phyloP scores from a whole-genome alignment of 192 early-diverging fungal species.

The Phlyctochytrium arcticum region DNA sequence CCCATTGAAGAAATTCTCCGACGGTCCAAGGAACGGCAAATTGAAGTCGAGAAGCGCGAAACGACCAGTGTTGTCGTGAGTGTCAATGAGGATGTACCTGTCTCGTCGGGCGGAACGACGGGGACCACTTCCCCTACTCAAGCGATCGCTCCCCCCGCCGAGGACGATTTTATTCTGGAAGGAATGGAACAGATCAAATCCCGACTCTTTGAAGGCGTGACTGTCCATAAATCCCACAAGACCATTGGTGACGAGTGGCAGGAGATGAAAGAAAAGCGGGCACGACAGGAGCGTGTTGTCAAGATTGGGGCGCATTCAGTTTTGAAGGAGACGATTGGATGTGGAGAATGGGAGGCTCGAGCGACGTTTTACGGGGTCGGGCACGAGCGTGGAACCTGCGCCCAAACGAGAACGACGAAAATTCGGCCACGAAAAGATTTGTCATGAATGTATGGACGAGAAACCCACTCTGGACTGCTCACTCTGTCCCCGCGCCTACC shows the following conservation, averaged over 20 bases:
- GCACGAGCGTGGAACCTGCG: neutral
- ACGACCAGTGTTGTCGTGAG: no score
- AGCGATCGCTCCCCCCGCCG: no score
- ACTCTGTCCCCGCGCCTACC: constrained; percentile 14
- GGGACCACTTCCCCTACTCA: no score
- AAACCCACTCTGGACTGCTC: constrained; percentile 9
- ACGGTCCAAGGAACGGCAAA: constrained; percentile 12
- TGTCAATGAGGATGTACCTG: no score
- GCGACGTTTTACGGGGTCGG: constrained; percentile 16
- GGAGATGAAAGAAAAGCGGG: constrained; percentile 27
- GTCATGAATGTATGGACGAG: no score
- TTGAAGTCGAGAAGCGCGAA: constrained; percentile 10
- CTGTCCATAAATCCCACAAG: constrained; percentile 9
- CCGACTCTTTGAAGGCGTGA: constrained; percentile 29
- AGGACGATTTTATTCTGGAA: constrained; percentile 20
- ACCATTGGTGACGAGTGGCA: constrained; percentile 32
- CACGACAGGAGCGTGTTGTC: constrained; percentile 27
- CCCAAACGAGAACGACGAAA: neutral
- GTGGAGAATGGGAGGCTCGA: constrained; percentile 34
- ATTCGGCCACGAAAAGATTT: constrained; percentile 10
- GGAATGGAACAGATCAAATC: constrained; percentile 28
- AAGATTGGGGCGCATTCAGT: constrained; percentile 30
- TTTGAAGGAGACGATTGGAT: constrained; percentile 30
- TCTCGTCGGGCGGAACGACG: no score
- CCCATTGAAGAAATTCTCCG: constrained; percentile 24